Evolutionary conservation across 257 asterid species (phyloP).

Genomic region (Solanum medicagineum): DNA sequence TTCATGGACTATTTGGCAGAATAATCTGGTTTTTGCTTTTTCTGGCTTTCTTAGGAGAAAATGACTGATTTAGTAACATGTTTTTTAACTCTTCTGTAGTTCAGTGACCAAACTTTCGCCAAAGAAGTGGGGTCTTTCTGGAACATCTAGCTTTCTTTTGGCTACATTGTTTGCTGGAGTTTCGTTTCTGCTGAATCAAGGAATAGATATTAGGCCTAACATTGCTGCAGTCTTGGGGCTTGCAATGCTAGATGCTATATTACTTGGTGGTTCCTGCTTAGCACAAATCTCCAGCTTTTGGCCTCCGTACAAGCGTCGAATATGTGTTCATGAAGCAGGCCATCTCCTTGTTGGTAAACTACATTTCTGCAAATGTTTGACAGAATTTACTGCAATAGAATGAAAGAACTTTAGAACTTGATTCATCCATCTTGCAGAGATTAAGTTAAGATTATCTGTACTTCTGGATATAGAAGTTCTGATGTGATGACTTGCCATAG

Average conservation of each 20-base stretch:
- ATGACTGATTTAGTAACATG: not conserved
- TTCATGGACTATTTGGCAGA: not conserved
- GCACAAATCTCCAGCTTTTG: slow-evolving; percentile 89
- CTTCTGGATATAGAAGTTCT: not conserved
- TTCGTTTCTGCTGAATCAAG: slow-evolving; percentile 65
- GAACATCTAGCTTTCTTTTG: slow-evolving; percentile 60
- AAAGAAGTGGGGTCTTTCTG: slow-evolving; percentile 93
- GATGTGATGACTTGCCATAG: not conserved
- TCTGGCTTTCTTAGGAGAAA: not conserved
- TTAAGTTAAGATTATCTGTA: not conserved
- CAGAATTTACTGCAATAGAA: not conserved
- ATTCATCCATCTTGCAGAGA: not conserved
- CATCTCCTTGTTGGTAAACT: slow-evolving; percentile 85
- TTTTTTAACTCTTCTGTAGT: slow-evolving; percentile 2
- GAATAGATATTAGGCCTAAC: slow-evolving; percentile 86
- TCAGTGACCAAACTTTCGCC: slow-evolving; percentile 88
- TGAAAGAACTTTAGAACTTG: not conserved
- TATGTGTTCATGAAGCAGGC: slow-evolving; percentile 94
- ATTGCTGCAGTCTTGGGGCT: slow-evolving; percentile 60
- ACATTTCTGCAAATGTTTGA: not conserved
- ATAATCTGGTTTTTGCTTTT: not conserved
- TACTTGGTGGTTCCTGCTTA: slow-evolving; percentile 87
- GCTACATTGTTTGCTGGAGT: slow-evolving; percentile 52
- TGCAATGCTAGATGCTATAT: slow-evolving; percentile 58
- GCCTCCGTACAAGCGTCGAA: slow-evolving; percentile 94